Conservation (phyloP, 345 rosid species). For the Aquilaria yunnanensis region DNA sequence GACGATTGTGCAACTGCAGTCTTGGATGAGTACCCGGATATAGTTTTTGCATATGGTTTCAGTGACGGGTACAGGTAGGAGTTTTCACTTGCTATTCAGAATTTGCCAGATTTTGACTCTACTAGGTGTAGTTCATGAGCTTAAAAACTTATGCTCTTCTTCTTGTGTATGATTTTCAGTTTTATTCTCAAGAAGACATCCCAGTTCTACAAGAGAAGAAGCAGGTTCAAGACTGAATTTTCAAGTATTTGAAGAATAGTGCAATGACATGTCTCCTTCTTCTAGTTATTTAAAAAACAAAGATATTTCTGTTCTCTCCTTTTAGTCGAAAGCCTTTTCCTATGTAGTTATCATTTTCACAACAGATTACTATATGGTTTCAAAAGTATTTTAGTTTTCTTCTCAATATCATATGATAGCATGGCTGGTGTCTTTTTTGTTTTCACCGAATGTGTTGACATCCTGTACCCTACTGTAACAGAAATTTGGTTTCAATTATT, state of each 20-base stretch:
- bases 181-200: slow-evolving; percentile 77
- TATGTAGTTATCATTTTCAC: too few relatives aligned
- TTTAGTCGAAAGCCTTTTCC: too few relatives aligned
- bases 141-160: background rate
- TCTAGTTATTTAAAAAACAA: background rate
- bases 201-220: slow-evolving; percentile 79
- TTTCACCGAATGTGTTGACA: too few relatives aligned
- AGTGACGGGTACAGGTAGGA: slow-evolving; percentile 68
- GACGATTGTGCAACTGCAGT: slow-evolving; percentile 59
- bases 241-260: background rate
- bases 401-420: background rate
- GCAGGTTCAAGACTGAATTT: slow-evolving; percentile 39
- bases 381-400: background rate
- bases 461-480: too few relatives aligned
- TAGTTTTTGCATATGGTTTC: slow-evolving; percentile 75
- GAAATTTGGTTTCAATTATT: background rate
- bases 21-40: slow-evolving; percentile 67
- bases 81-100: background rate
- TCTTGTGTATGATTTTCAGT: slow-evolving; percentile 30
- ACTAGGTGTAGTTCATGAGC: background rate
- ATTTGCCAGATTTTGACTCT: background rate
- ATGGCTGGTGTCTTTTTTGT: too few relatives aligned
- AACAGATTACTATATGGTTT: too few relatives aligned
- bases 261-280: background rate
- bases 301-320: too few relatives aligned